Conservation (phyloP, 768 basidiomycete species). For the Tylopilus plumbeoviolaceoides region DNA sequence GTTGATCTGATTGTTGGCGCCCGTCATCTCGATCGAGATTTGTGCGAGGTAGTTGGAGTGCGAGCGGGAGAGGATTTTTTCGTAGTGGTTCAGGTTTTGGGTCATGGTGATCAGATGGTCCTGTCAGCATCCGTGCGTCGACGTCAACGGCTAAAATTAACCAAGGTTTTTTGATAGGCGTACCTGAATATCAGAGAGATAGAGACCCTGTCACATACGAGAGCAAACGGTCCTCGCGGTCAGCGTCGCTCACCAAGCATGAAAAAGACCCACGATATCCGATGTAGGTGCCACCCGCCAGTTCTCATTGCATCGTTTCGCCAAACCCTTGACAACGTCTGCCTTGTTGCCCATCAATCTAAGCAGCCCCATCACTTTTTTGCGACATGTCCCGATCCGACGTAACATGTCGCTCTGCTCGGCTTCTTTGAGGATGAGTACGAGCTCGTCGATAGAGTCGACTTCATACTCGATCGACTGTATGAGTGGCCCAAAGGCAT, state of each 20-base stretch:
- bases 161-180: background rate
- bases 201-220: slow-evolving; percentile 62
- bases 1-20: slow-evolving; percentile 99
- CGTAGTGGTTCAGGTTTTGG: slow-evolving; percentile 98
- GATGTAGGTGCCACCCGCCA: slow-evolving; percentile 98
- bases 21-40: slow-evolving; percentile 99
- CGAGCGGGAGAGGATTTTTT: slow-evolving; percentile 97
- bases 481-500: slow-evolving; percentile 97
- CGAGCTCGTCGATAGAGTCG: slow-evolving; percentile 97
- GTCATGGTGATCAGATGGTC: slow-evolving; percentile 99
- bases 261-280: slow-evolving; percentile 68
- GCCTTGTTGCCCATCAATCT: slow-evolving; percentile 99
- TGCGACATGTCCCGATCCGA: slow-evolving; percentile 94
- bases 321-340: slow-evolving; percentile 97
- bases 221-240: background rate
- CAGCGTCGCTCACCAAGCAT: background rate
- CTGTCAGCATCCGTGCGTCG: slow-evolving; percentile 26
- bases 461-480: slow-evolving; percentile 99
- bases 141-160: slow-evolving; percentile 1
- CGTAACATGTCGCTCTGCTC: slow-evolving; percentile 94
- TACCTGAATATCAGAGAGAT: slow-evolving; percentile 92
- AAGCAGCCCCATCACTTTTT: slow-evolving; percentile 98
- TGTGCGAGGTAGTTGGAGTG: slow-evolving; percentile 99
- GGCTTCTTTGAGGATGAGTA: slow-evolving; percentile 78
- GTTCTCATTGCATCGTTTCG: slow-evolving; percentile 97